These are phyloP conservation scores for Dalbergia cochinchinensis DNA, from an alignment of 306 rosid species.

Conservation along the genomic window DNA sequence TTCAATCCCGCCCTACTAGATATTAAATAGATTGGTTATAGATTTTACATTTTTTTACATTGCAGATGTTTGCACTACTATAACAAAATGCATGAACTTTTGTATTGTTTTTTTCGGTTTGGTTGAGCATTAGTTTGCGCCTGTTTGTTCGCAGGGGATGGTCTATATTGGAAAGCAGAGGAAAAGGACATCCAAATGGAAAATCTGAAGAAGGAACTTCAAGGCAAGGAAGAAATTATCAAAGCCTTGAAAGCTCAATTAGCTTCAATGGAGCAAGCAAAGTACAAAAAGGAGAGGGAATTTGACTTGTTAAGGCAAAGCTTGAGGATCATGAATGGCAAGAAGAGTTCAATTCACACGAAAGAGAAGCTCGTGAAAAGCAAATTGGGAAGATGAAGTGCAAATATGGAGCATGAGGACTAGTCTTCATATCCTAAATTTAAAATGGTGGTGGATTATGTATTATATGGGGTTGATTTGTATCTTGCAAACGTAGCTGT, in stretches of 20 bases:
- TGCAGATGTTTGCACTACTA: neutral
- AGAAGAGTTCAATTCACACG: slow-evolving; percentile 52
- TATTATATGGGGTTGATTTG: too few species aligned
- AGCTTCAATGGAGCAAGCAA: slow-evolving; percentile 66
- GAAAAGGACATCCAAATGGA: slow-evolving; percentile 73
- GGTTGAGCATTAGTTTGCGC: slow-evolving; percentile 13
- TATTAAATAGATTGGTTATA: slow-evolving; percentile 6
- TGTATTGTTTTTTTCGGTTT: slow-evolving; percentile 2
- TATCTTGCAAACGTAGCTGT: too few species aligned
- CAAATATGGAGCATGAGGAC: neutral
- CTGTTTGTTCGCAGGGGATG: slow-evolving; percentile 58
- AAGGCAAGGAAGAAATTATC: slow-evolving; percentile 73
- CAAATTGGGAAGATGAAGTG: slow-evolving; percentile 49
- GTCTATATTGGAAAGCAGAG: slow-evolving; percentile 75
- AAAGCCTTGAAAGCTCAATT: slow-evolving; percentile 54
- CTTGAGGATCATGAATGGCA: slow-evolving; percentile 76
- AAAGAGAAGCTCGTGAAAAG: slow-evolving; percentile 53
- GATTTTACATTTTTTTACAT: neutral
- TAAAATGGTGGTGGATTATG: slow-evolving; percentile 28
- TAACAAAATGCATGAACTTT: slow-evolving; percentile 1
- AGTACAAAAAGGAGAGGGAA: slow-evolving; percentile 70
- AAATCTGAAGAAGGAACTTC: slow-evolving; percentile 62
- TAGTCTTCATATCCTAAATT: slow-evolving; percentile 16
- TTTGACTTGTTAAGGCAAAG: slow-evolving; percentile 92
- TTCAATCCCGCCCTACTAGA: slow-evolving; percentile 16